Conservation (phyloP, 805 yeast species). For the Tetrapisispora taiwanensis region DNA sequence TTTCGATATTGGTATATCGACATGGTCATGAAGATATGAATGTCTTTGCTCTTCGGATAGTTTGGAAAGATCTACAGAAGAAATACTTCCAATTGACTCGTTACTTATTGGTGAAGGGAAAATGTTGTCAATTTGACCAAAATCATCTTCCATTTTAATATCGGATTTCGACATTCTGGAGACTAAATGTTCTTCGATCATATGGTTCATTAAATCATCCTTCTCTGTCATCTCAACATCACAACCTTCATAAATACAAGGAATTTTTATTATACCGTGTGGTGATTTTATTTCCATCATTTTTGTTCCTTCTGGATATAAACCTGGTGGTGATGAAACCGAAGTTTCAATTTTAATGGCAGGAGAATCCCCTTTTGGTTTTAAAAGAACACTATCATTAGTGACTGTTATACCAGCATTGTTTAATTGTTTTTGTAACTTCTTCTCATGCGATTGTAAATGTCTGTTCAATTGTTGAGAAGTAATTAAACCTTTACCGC, state of each 20-base stretch:
- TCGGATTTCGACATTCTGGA: constrained; percentile 7
- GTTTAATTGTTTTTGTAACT: constrained; percentile 9
- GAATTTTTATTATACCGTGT: constrained; percentile 1
- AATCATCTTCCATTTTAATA: background rate
- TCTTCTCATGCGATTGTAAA: constrained; percentile 43
- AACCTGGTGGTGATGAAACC: background rate
- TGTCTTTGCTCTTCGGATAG: background rate
- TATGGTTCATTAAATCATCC: constrained; percentile 13
- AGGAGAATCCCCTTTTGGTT: background rate
- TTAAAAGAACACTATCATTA: background rate
- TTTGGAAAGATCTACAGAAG: background rate
- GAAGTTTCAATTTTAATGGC: background rate
- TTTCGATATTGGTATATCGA: background rate
- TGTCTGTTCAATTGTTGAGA: constrained; percentile 52
- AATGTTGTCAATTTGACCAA: background rate
- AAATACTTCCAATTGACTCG: background rate
- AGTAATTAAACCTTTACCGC: constrained; percentile 53
- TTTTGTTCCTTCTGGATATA: background rate
- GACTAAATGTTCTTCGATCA: constrained; percentile 11
- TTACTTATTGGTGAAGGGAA: constrained; percentile 4
- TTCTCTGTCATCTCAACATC: constrained; percentile 2
- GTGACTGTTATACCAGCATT: background rate
- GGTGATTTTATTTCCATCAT: background rate
- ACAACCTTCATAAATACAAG: constrained; percentile 15
- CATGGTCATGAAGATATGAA: background rate